phyloP scores from a whole-genome alignment of 257 asterid genomes.

The Paulownia fortunei region DNA sequence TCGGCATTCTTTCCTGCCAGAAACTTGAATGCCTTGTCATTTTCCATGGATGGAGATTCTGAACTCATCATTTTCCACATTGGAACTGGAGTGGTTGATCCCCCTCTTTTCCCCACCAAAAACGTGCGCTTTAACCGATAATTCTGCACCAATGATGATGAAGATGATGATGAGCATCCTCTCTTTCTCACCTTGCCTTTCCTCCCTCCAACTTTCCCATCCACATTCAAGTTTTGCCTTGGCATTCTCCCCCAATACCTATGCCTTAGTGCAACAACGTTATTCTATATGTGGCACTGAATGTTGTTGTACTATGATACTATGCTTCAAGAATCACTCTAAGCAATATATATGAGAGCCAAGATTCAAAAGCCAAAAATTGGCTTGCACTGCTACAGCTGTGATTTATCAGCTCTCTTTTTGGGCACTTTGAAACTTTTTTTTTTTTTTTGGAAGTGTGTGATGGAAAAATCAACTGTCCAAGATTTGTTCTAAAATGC shows the following conservation, averaged over 20 bases:
- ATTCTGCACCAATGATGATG: slow-evolving; percentile 63
- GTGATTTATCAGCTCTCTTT: slow-evolving; percentile 22
- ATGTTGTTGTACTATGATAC: background rate
- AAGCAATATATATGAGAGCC: background rate
- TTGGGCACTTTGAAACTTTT: slow-evolving; percentile 20
- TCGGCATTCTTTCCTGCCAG: slow-evolving; percentile 44
- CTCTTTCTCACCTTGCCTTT: slow-evolving; percentile 73
- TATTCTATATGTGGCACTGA: background rate
- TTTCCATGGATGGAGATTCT: slow-evolving; percentile 50
- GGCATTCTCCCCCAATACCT: slow-evolving; percentile 39
- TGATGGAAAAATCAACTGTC: slow-evolving; percentile 6
- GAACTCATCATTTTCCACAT: slow-evolving; percentile 63
- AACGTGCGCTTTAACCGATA: slow-evolving; percentile 62
- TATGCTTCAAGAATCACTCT: background rate
- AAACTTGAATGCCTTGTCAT: slow-evolving; percentile 46
- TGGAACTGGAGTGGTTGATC: slow-evolving; percentile 69
- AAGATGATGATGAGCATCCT: slow-evolving; percentile 63
- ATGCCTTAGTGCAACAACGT: background rate
- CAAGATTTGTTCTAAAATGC: background rate
- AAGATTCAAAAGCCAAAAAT: slow-evolving; percentile 26
- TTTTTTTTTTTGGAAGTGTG: background rate
- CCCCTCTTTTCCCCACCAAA: slow-evolving; percentile 65
- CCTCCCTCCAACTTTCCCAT: slow-evolving; percentile 48
- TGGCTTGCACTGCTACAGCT: slow-evolving; percentile 19
- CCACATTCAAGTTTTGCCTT: slow-evolving; percentile 57